Percentiles rank a stretch among this genome's conserved stretches.
phyloP scores from a whole-genome alignment of 169 alveolate species.

The Plasmodium reichenowi region DNA sequence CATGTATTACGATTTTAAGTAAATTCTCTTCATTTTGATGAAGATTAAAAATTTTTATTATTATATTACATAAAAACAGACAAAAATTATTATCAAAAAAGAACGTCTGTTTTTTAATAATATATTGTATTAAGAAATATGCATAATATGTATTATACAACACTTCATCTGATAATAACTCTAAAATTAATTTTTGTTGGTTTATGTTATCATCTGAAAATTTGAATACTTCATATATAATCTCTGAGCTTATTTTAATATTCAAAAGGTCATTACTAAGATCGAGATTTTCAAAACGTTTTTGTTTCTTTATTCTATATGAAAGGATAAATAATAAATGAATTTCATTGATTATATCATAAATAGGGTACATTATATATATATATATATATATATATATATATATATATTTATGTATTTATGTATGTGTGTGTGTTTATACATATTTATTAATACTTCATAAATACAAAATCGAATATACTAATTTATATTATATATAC shows the following conservation, averaged over 20 bases:
- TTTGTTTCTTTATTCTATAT: constrained; percentile 16
- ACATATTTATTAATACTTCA: too few relatives aligned
- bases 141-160: constrained; percentile 41
- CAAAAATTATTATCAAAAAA: constrained; percentile 46
- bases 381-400: too few relatives aligned
- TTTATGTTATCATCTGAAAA: constrained; percentile 33
- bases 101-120: constrained; percentile 49
- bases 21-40: constrained; percentile 28
- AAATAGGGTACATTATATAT: too few relatives aligned
- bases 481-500: too few relatives aligned
- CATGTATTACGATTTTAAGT: constrained; percentile 14
- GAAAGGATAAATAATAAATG: background rate
- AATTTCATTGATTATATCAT: background rate
- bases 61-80: constrained; percentile 47
- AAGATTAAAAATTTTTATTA: constrained; percentile 36
- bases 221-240: constrained; percentile 34
- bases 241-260: constrained; percentile 41
- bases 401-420: too few relatives aligned
- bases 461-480: too few relatives aligned
- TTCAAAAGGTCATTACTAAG: constrained; percentile 24
- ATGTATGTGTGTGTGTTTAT: too few relatives aligned
- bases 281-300: constrained; percentile 21
- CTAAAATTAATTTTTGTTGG: constrained; percentile 42
- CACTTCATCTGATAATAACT: constrained; percentile 41
- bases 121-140: constrained; percentile 52